Evolutionary conservation across 2,329 filamentous ascomycete genomes (phyloP), one percentile per base, ranked within the genome.

Genomic region (Phoma sp.): DNA sequence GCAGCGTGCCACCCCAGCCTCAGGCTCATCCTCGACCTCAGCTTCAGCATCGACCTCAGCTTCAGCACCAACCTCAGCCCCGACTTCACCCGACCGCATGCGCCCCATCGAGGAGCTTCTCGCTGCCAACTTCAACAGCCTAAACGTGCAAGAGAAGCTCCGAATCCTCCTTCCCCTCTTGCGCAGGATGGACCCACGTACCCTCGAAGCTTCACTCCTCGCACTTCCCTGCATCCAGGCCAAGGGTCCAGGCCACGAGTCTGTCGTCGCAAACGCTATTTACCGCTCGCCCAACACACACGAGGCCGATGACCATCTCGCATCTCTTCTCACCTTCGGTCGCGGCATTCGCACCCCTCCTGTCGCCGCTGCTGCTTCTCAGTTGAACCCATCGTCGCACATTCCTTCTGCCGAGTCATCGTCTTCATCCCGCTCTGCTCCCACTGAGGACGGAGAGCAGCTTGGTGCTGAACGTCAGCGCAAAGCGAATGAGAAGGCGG

Each of bases 141-240:
- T 69, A 4, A 39, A 45, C 1, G 22, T 46, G 2, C 41, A 57
- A 7, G 67, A 69, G 43, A 64, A 66, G 43, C 38, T 45, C 1
- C 56, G 59, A 3, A 22, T 70, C 6, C 42, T 69, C 3, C 48
- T 64, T 0, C 64, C 61, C 4, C 44, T 69, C 5, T 50, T 67
- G 7, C 52, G 60, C 5, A 61, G 61, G 9, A 42, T 61, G 7
- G 52, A 69, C 13, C 66, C 65, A 1, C 43, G 18, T 2, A 25
- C n/a, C 14, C 52, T 50, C 8, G 41, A 50, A 24, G 7, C 22
- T 8, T 41, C 41, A 7, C 29, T 46, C 10, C 30, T 23, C n/a
- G 32, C 35, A n/a, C 29, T 50, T 1, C 32, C 36, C 1, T 42
- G 22, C 36, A 38, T 46, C 10, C 36, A 43, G 4, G 44, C 41